These are phyloP conservation scores for Plectranthus barbatus DNA, from an alignment of 257 asterid genomes.

Conservation along the genomic window DNA sequence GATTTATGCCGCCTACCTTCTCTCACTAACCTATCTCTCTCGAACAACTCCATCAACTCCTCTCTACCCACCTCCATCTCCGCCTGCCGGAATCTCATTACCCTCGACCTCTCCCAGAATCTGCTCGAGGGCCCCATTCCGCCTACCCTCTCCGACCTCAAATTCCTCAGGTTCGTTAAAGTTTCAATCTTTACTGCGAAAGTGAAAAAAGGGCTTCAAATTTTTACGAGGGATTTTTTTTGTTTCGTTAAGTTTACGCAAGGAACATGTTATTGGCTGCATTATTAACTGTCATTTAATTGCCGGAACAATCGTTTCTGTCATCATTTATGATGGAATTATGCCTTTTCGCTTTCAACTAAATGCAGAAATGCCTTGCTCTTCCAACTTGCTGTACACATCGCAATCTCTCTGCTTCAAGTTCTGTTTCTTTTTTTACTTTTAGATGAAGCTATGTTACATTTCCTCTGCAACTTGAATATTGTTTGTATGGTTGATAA, in stretches of 20 bases:
- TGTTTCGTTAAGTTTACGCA: neutral
- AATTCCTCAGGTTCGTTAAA: slow-evolving; percentile 52
- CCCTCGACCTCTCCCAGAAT: slow-evolving; percentile 65
- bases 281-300: slow-evolving; percentile 15
- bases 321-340: slow-evolving; percentile 18
- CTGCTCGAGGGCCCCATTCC: slow-evolving; percentile 56
- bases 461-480: neutral
- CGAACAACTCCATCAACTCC: slow-evolving; percentile 41
- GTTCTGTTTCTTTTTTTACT: neutral
- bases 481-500: neutral
- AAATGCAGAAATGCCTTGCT: neutral
- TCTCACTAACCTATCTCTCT: slow-evolving; percentile 37
- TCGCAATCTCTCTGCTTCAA: neutral
- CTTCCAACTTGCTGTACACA: neutral
- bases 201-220: neutral
- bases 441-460: neutral
- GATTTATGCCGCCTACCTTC: slow-evolving; percentile 46
- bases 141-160: slow-evolving; percentile 44
- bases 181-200: neutral
- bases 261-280: neutral
- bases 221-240: neutral
- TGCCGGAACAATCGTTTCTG: slow-evolving; percentile 4
- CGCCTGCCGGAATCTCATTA: slow-evolving; percentile 37
- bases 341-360: neutral
- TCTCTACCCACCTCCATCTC: slow-evolving; percentile 49